These are phyloP conservation scores for Gillenia trifoliata DNA, from an alignment of 306 rosid genomes.

Conservation along the genomic window DNA sequence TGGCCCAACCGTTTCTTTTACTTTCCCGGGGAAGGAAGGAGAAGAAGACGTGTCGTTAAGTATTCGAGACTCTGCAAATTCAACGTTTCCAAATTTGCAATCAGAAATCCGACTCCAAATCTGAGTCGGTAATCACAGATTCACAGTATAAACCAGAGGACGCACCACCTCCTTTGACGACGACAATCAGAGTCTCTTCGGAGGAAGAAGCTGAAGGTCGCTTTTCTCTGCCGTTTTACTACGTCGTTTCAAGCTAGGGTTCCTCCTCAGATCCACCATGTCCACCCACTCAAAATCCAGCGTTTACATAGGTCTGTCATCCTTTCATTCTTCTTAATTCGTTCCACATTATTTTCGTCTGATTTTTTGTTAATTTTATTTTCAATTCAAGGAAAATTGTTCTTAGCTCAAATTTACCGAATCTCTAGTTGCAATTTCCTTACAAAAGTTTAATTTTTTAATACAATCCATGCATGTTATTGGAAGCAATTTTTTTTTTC, in stretches of 20 bases:
- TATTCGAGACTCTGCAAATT: no score
- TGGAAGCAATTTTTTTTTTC: no score
- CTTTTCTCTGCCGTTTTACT: not conserved
- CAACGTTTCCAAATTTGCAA: no score
- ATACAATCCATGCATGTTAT: no score
- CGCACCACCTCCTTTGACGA: not conserved
- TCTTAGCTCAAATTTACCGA: not conserved
- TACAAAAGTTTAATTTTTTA: no score
- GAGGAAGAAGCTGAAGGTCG: no score
- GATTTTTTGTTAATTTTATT: no score
- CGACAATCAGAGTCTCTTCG: not conserved
- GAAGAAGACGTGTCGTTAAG: no score
- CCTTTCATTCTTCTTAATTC: not conserved
- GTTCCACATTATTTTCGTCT: not conserved
- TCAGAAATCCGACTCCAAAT: no score
- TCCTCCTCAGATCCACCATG: constrained; percentile 25
- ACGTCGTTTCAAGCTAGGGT: constrained; percentile 19
- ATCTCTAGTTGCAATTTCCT: not conserved
- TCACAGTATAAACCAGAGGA: not conserved
- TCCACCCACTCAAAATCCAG: constrained; percentile 45
- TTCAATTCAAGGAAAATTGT: not conserved
- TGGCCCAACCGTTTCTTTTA: no score
- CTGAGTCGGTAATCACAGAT: no score
- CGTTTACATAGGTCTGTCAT: constrained; percentile 46
- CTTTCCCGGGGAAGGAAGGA: no score